These are phyloP conservation scores for Apiotrichum siamense DNA, from an alignment of 1,284 basidiomycete genomes.

Conservation along the genomic window DNA sequence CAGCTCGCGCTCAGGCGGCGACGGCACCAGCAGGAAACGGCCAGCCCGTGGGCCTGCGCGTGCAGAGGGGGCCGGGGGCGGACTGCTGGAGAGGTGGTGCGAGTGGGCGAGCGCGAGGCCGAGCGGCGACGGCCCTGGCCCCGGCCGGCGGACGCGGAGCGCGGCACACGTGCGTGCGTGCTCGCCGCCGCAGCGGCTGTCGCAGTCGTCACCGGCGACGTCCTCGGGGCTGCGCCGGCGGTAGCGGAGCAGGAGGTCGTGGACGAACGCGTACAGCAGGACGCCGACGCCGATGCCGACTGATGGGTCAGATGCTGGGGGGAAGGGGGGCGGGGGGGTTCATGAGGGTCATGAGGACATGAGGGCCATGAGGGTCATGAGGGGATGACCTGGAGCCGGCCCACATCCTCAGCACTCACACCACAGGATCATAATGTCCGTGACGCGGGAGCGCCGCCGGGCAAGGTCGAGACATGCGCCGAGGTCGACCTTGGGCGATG, in stretches of 20 bases:
- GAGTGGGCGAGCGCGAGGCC: not conserved
- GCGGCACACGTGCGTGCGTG: not conserved
- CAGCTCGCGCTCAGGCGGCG: not conserved
- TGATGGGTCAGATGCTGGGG: no score
- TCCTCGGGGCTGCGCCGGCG: no score
- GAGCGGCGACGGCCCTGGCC: not conserved
- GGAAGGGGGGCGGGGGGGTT: not conserved
- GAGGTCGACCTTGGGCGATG: not conserved
- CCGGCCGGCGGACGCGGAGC: not conserved
- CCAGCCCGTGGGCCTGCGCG: not conserved
- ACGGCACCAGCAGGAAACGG: not conserved
- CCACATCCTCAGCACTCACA: not conserved
- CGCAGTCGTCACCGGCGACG: no score
- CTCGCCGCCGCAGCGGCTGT: no score
- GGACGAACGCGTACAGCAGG: conserved; percentile 13
- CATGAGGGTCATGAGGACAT: not conserved
- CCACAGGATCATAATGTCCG: conserved; percentile 10
- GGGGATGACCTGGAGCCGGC: not conserved
- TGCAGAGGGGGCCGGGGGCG: not conserved
- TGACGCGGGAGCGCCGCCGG: conserved; percentile 10
- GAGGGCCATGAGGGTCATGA: not conserved
- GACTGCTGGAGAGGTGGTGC: not conserved
- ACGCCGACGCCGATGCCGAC: conserved; percentile 17
- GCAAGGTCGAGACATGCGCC: conserved; percentile 1
- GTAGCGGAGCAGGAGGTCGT: conserved; percentile 6